Evolutionary conservation across 768 basidiomycete species (phyloP), one percentile per base, ranked within the genome.

Genomic region (Psilocybe sp.): DNA sequence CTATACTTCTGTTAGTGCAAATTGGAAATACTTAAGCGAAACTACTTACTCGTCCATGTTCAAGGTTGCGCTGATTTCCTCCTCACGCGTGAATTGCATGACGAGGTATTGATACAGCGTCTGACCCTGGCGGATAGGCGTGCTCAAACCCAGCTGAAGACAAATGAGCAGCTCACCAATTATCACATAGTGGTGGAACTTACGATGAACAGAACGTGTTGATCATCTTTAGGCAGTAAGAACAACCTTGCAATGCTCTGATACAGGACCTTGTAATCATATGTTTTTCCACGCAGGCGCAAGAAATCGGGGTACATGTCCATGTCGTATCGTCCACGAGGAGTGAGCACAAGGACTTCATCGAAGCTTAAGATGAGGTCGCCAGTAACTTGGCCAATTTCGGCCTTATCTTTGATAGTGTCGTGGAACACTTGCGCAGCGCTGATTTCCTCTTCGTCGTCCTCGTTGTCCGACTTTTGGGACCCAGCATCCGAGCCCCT

Each of bases 381-480:
- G 37, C 95, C 97, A 2, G 84, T 81, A 28, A 92, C 87, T 65
- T 93, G 88, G 0, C 92, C 92, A 47, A 98, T 90, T 46, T 93
- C 92, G 5, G 97, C 96, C 71, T 87, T 90, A 61, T 98, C 95
- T 74, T 96, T 97, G 72, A 99, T 85, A 51, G 83, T 79, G 55
- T 98, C 93, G 62, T 98, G 95, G 82, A 99, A 95, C 5, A 89
- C 92, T 64, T 98, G 93, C 1, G 97, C 97, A 5, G 95, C 93
- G 60, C 83, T 88, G 60, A 91, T 78, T 59, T 92, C 92, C 45
- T 91, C 89, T 5, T 78, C 83, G 14, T 89, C 85, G 5, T 78
- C 81, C 42, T 87, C 88, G n/a, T 68, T 78, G 57, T 87, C 87
- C 2, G 83, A 85, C 56, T 83, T 82, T 52, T 86, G 80, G 7